phyloP scores from a whole-genome alignment of 2,329 filamentous ascomycete species.

The Verticillium isaacii region DNA sequence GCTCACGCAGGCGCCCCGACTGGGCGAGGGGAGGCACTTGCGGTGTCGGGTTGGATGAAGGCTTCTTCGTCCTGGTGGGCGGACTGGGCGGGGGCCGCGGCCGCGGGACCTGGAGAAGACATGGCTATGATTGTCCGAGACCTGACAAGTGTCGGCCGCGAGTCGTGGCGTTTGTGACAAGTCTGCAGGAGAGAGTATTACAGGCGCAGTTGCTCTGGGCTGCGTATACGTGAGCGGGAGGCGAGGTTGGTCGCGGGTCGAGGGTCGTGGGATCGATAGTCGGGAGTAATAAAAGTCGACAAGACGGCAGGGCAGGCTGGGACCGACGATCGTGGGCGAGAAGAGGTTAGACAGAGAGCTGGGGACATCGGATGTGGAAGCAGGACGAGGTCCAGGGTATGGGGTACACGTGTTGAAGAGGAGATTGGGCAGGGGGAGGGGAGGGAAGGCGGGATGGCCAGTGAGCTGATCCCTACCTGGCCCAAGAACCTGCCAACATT shows the following conservation, averaged over 20 bases:
- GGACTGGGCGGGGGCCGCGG: not conserved
- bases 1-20: too few relatives aligned
- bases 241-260: too few relatives aligned
- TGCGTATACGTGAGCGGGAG: not conserved
- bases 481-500: too few relatives aligned
- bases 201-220: too few relatives aligned
- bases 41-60: conserved; percentile 12
- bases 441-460: too few relatives aligned
- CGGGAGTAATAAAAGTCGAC: not conserved
- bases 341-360: not conserved
- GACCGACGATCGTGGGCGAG: not conserved
- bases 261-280: not conserved
- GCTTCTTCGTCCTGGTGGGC: conserved; percentile 9
- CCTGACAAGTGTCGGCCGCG: not conserved
- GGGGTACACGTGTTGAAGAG: not conserved
- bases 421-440: too few relatives aligned
- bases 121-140: not conserved
- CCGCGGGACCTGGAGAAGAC: not conserved
- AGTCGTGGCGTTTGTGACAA: not conserved
- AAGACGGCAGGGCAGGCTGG: too few relatives aligned
- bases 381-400: not conserved
- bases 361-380: not conserved
- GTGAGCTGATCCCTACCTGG: too few relatives aligned
- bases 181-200: too few relatives aligned
- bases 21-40: not conserved